A percentile compares a stretch with the other conserved stretches of the same genome.
These are phyloP conservation scores for Vaccinium corymbosum DNA, from an alignment of 148 eudicot species.

Conservation along the genomic window DNA sequence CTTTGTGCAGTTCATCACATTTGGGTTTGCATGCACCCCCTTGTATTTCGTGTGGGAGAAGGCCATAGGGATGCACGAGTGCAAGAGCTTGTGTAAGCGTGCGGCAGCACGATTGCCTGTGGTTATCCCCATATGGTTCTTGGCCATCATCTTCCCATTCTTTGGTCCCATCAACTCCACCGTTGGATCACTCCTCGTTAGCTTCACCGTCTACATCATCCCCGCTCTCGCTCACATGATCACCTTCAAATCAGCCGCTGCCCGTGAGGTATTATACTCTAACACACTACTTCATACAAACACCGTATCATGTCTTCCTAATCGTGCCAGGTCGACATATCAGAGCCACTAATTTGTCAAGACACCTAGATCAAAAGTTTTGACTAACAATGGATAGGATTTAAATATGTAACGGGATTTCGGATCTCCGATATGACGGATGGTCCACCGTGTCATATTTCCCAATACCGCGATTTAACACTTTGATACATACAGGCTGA, in stretches of 20 bases:
- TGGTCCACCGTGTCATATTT: no score
- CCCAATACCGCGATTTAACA: no score
- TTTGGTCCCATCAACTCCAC: constrained; percentile 90
- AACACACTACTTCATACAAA: not conserved
- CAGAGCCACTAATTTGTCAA: not conserved
- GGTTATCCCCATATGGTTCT: constrained; percentile 83
- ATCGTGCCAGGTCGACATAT: not conserved
- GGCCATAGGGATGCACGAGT: constrained; percentile 84
- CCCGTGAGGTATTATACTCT: constrained; percentile 53
- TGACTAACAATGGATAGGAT: not conserved
- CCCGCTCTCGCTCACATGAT: constrained; percentile 84
- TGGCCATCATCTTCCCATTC: constrained; percentile 87
- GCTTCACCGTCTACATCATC: constrained; percentile 90
- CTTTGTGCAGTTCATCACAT: constrained; percentile 77
- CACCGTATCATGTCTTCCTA: not conserved
- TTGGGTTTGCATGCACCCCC: constrained; percentile 92
- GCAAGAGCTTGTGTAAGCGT: constrained; percentile 85
- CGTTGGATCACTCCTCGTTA: constrained; percentile 82
- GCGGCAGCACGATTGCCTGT: constrained; percentile 85
- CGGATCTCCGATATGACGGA: no score
- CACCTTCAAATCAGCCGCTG: constrained; percentile 68
- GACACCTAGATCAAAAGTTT: not conserved
- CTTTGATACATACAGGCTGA: no score
- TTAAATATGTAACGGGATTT: no score
- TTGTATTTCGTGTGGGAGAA: constrained; percentile 91